Base-by-base conservation (phyloP, 2,329 filamentous ascomycete genomes). In the Neofusicoccum laricinum region DNA sequence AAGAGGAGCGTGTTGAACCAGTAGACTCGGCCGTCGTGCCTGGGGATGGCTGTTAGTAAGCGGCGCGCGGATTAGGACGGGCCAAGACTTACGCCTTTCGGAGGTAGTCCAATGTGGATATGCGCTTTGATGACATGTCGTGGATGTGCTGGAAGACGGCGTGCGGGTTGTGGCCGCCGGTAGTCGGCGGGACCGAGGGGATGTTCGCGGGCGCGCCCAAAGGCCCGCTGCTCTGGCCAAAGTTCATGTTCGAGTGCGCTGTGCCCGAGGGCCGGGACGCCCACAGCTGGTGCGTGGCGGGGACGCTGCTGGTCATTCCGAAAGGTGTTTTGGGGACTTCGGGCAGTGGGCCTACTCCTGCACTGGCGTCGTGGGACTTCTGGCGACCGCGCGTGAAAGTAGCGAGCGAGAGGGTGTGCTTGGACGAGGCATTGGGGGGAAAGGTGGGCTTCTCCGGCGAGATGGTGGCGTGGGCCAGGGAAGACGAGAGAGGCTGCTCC, bases 1-100 rank as follows among this genome's bases (percentile, higher is more conserved):
- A 97, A 97, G 73, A 96, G 90, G 66, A 97, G 87, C 0, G 95
- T 97, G 79, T 97, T 97, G 83, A 98, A 97, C 93, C 95, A 98
- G 81, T 96, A 98, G 46, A 97, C 88, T 65, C 92, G 89, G 66
- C 94, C 93, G 79, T 97, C 93, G 74, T 99, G 93, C 32, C 92
- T 96, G 74, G 59, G 6, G n/a, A 36, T 10, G 62, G 1, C 19
- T 30, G 59, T 61, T 17, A 66, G 49, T 55, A 15, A 34, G 32
- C 21, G 40, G 11, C 12, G 45, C 58, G 21, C 55, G 61, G 36
- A 32, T 43, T 45, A 32, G 34, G 53, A 36, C 49, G 34, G n/a
- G 25, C 15, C 40, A 58, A 38, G 40, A 84, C 91, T 70, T 80
- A 96, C 92, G 93, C 90, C 80, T 96, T 97, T 67, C 93, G 87